phyloP scores from a whole-genome alignment of 163 green algal genomes.

The Volvox carteri region DNA sequence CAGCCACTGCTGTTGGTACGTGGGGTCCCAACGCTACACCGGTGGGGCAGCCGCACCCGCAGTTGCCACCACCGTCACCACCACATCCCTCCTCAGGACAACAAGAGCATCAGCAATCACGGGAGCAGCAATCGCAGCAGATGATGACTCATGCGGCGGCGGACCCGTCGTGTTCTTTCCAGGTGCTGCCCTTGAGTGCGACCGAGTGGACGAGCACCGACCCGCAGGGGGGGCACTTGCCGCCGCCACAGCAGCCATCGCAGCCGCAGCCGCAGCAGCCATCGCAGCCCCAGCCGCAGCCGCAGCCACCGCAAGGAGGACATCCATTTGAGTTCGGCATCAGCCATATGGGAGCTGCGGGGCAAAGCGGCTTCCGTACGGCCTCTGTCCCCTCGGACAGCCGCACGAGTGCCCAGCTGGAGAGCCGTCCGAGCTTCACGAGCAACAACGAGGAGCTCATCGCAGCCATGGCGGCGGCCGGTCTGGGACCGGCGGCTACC shows the following conservation, averaged over 20 bases:
- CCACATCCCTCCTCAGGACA: neutral
- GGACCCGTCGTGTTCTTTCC: neutral
- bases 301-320: neutral
- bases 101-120: neutral
- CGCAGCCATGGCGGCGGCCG: slow-evolving; percentile 3
- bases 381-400: too few species aligned
- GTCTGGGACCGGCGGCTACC: neutral
- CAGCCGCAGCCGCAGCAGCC: neutral
- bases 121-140: neutral
- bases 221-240: too few species aligned
- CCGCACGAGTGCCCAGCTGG: too few species aligned
- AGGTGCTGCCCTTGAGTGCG: neutral
- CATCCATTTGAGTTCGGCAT: too few species aligned
- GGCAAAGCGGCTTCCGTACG: too few species aligned
- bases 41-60: neutral
- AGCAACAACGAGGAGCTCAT: slow-evolving; percentile 30
- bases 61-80: neutral
- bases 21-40: neutral
- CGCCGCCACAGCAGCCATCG: neutral
- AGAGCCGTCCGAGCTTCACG: neutral
- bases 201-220: neutral
- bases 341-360: too few species aligned
- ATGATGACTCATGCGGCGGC: neutral
- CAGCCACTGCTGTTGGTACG: neutral
- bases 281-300: neutral